Evolutionary conservation across 768 basidiomycete species (phyloP).

Genomic region (Macrolepiota dolichaula): DNA sequence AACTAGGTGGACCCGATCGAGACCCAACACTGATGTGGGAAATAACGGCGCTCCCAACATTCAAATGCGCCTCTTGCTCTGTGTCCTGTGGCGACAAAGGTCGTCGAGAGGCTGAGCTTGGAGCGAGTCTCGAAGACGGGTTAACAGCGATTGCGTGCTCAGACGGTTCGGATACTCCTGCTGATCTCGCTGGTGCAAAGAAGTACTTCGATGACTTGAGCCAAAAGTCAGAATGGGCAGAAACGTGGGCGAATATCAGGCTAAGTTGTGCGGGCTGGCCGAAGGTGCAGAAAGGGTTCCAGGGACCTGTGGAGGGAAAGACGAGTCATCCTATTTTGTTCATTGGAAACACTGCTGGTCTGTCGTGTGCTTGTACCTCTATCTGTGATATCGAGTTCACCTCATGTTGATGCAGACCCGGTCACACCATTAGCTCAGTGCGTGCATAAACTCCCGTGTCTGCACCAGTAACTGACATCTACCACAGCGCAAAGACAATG

Average conservation of each 20-base stretch:
- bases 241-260: constrained; percentile 26
- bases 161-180: constrained; percentile 30
- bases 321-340: constrained; percentile 37
- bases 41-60: constrained; percentile 16
- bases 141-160: constrained; percentile 27
- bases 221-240: constrained; percentile 27
- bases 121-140: constrained; percentile 17
- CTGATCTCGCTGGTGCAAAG: constrained; percentile 22
- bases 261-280: constrained; percentile 13
- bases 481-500: constrained; percentile 36
- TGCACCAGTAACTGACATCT: background rate
- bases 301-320: constrained; percentile 33
- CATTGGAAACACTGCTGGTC: constrained; percentile 39
- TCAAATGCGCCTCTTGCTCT: constrained; percentile 23
- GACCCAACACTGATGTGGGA: constrained; percentile 26
- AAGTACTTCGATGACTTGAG: constrained; percentile 23
- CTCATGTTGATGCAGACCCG: constrained; percentile 20
- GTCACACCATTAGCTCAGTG: constrained; percentile 26
- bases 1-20: constrained; percentile 23
- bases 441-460: background rate
- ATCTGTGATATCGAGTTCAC: background rate
- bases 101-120: constrained; percentile 8
- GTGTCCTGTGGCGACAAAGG: constrained; percentile 16
- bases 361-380: background rate
- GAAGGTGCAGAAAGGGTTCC: constrained; percentile 10